These are phyloP conservation scores for Lipomyces mesembrius DNA, from an alignment of 805 yeast species.

Conservation along the genomic window DNA sequence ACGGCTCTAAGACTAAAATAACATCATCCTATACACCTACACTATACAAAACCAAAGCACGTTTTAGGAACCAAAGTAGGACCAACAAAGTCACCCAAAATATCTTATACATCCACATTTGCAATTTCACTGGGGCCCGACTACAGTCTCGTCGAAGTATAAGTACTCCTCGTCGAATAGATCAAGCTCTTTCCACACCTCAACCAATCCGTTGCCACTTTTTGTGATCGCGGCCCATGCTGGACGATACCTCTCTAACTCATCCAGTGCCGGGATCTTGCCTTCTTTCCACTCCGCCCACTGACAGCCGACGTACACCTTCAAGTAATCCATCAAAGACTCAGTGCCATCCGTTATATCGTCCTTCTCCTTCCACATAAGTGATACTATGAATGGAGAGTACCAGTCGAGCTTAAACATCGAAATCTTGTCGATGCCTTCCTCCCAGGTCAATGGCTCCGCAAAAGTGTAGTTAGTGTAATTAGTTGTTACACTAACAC, in stretches of 20 bases:
- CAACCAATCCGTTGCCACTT: constrained; percentile 65
- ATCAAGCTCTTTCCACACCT: constrained; percentile 56
- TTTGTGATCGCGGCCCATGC: constrained; percentile 67
- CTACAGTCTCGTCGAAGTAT: not conserved
- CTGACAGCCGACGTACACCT: constrained; percentile 65
- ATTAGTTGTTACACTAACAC: constrained; percentile 33
- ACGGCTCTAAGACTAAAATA: not conserved
- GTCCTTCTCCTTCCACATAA: constrained; percentile 40
- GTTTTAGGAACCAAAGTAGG: not conserved
- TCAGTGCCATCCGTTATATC: constrained; percentile 37
- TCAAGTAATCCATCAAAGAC: constrained; percentile 48
- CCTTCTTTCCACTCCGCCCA: constrained; percentile 76
- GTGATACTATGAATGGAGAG: constrained; percentile 33
- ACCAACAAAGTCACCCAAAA: not conserved
- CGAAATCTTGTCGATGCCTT: constrained; percentile 34
- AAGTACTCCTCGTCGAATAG: constrained; percentile 42
- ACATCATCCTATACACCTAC: constrained; percentile 6
- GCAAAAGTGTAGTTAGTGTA: constrained; percentile 22
- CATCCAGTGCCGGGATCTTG: constrained; percentile 72
- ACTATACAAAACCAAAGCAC: not conserved
- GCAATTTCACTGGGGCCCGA: not conserved
- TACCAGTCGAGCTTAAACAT: constrained; percentile 33
- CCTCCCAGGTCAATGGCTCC: constrained; percentile 29
- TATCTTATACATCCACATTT: not conserved
- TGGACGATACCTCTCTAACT: constrained; percentile 70